phyloP scores from a whole-genome alignment of 2,329 filamentous ascomycete species.

The Gliomastix tumulicola region DNA sequence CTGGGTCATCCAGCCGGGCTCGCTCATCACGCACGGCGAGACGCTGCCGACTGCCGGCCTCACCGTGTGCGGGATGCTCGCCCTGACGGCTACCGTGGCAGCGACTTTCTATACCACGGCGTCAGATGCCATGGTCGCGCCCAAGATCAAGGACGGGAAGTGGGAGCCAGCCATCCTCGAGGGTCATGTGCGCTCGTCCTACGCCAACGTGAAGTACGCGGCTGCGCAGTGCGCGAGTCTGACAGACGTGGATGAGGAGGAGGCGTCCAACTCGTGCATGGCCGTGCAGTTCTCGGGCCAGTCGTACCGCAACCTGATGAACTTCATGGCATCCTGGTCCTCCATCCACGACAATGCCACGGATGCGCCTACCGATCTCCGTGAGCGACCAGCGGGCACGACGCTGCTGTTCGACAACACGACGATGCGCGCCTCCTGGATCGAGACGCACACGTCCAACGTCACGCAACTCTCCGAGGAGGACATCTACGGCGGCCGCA shows the following conservation, averaged over 20 bases:
- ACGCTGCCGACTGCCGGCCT: constrained; percentile 56
- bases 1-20: constrained; percentile 69
- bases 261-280: constrained; percentile 51
- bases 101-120: constrained; percentile 72
- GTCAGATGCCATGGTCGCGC: constrained; percentile 67
- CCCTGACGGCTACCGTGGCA: constrained; percentile 56
- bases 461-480: no score
- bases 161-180: constrained; percentile 41
- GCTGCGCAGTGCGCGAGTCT: constrained; percentile 53
- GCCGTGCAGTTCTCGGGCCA: constrained; percentile 64
- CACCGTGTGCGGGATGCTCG: constrained; percentile 57
- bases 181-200: constrained; percentile 53
- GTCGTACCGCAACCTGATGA: constrained; percentile 62
- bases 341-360: constrained; percentile 34
- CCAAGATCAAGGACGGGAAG: constrained; percentile 56
- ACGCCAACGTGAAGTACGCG: constrained; percentile 56
- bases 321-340: constrained; percentile 53
- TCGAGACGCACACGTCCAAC: constrained; percentile 47
- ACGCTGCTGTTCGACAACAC: constrained; percentile 66
- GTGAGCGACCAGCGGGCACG: constrained; percentile 48
- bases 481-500: constrained; percentile 43
- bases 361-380: constrained; percentile 28
- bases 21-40: constrained; percentile 62
- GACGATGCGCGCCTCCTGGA: constrained; percentile 63
- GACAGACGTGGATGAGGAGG: constrained; percentile 24